Base-by-base conservation (phyloP, 2,329 filamentous ascomycete species). In the Trichoderma sp. region DNA sequence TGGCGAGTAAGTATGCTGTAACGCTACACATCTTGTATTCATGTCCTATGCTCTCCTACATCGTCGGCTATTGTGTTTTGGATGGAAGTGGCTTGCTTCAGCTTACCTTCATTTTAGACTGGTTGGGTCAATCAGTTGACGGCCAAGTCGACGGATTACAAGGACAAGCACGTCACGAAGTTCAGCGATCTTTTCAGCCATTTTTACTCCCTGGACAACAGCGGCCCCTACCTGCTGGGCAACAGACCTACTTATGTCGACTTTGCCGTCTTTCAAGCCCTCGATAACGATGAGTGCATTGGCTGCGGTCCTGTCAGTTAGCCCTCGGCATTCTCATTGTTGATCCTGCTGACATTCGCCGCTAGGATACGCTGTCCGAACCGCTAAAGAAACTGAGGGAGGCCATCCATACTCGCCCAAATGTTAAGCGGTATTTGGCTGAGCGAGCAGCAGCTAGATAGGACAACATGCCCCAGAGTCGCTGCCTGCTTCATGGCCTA, bases 221-320 rank as follows among this genome's bases (percentile, higher is more conserved):
- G 63, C 0, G 77, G 77, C 0, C 77, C 78, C 0, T 79, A 74
- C 48, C 72, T 79, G 2, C 66, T 79, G 1, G 77, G 78, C 1
- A 67, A 78, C 7, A 72, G 68, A 39, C 63, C 78, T 54, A 77
- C 73, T 9, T 79, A 79, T 43, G 74, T 70, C 10, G 78, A 79
- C 50, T 79, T 79, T 67, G 76, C 74, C 0, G 68, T 79, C 2
- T 79, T 77, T 55, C 75, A 78, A 59, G 75, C 76, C 4, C 72
- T 79, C 26, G 76, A 79, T 51, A 78, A 79, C 39, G 74, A 79
- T 44, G 60, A 67, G 19, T 66, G 66, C 26, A 77, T 72, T 52
- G 74, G 73, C 24, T 30, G 14, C 43, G 39, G 30, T 1, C 39
- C n/a, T 45, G 59, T 62, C 17, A 24, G 59, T 45, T 14, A 9